Base-by-base conservation (phyloP, 805 yeast species). In the Candida easanensis region DNA sequence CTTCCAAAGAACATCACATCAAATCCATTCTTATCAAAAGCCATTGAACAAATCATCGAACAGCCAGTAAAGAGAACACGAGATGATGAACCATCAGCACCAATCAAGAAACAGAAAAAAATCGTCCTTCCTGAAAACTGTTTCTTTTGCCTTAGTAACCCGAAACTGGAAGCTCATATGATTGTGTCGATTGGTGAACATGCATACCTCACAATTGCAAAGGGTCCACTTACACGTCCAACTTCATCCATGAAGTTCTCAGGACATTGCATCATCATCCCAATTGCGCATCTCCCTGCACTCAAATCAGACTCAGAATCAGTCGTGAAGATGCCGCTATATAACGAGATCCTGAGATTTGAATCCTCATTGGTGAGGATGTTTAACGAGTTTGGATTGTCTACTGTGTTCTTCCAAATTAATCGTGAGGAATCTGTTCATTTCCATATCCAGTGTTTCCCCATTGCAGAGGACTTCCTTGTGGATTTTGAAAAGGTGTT, bases 61-160 rank as follows among this genome's bases (percentile, higher is more conserved):
- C 50, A 26, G 20, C 23, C 27, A 28, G 46, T 36, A 11, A 42
- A 27, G 23, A 42, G 45, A 7, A 16, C 35, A 10, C 43, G 36
- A 11, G 39, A 45, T 14, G 52, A 36, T n/a, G 50, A 47, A 36
- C 34, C 45, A 39, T 27, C 37, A 21, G 41, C 20, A 5, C 7
- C 10, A 22, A 10, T 13, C n/a, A 42, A 38, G 35, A 53, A 33
- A 39, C 45, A 44, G 18, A 45, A 50, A 63, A 66, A 63, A 45
- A 62, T 58, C 0, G 78, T 86, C 2, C 57, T 73, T 0, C 88
- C 91, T 0, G 69, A 68, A 13, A 64, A 69, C 34, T 89, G 97
- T 58, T 89, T 86, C 63, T 87, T 89, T 57, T 89, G 97, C 59
- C 71, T 89, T 16, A 78, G 91, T 1, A 88, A 87, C 55, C 85